These are phyloP conservation scores for Metschnikowia kofuensis DNA, from an alignment of 805 yeast species.

Conservation along the genomic window DNA sequence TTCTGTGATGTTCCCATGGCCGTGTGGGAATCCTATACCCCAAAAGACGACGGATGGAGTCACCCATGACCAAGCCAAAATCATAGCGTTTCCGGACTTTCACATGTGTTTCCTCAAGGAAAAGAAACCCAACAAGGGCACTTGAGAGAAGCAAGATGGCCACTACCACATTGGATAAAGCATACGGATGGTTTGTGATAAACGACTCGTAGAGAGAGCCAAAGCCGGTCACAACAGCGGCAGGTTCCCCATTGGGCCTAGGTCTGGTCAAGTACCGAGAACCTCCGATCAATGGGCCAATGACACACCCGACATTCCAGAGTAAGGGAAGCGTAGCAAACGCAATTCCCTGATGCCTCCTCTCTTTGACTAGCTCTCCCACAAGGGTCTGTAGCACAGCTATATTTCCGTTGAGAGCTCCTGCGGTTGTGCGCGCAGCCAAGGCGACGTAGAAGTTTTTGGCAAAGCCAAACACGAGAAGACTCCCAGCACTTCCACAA, in stretches of 20 bases:
- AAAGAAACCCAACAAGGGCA: slow-evolving; percentile 29
- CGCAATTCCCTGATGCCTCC: slow-evolving; percentile 30
- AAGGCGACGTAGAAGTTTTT: slow-evolving; percentile 28
- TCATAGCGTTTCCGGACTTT: slow-evolving; percentile 29
- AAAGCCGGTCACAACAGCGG: neutral
- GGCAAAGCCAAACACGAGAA: slow-evolving; percentile 29
- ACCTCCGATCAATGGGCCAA: slow-evolving; percentile 35
- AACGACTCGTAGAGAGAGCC: slow-evolving; percentile 25
- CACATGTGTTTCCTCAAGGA: slow-evolving; percentile 37
- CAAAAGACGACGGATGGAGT: slow-evolving; percentile 22
- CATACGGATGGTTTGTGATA: slow-evolving; percentile 33
- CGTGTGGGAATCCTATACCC: slow-evolving; percentile 28
- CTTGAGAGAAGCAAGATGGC: slow-evolving; percentile 25
- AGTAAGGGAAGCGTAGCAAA: slow-evolving; percentile 30
- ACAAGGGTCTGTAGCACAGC: slow-evolving; percentile 30
- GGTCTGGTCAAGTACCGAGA: slow-evolving; percentile 29
- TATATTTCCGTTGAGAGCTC: slow-evolving; percentile 31
- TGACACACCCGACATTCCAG: slow-evolving; percentile 30
- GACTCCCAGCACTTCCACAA: slow-evolving; percentile 24
- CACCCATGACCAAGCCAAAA: slow-evolving; percentile 34
- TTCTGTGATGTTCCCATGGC: slow-evolving; percentile 24
- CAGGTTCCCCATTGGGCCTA: neutral
- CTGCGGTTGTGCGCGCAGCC: slow-evolving; percentile 27
- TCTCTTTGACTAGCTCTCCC: slow-evolving; percentile 31
- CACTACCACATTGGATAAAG: slow-evolving; percentile 37